phyloP scores from a whole-genome alignment of 345 rosid genomes.

The Brassica incana region DNA sequence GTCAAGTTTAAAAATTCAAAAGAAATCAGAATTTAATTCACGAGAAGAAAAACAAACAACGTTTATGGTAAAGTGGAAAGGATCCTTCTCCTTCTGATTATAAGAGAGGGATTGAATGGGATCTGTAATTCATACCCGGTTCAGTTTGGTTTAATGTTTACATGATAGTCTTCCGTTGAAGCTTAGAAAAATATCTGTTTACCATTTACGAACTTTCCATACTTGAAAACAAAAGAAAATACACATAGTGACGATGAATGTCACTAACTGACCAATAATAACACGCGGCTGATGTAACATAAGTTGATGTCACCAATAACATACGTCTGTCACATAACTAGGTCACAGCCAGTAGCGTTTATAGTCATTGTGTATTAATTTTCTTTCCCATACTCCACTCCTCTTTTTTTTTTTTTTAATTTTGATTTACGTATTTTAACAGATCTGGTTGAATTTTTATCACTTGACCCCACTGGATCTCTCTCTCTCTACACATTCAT shows the following conservation, averaged over 20 bases:
- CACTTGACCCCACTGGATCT: constrained; percentile 32
- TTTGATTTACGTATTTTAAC: not conserved
- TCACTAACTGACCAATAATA: constrained; percentile 16
- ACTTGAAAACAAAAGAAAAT: not conserved
- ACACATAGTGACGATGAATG: constrained; percentile 7
- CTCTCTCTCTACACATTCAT: constrained; percentile 25
- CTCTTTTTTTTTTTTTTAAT: not conserved
- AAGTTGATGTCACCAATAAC: constrained; percentile 19
- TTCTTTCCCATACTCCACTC: constrained; percentile 2
- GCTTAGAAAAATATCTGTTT: constrained; percentile 10
- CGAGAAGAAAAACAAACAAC: not conserved
- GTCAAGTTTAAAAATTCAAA: not conserved
- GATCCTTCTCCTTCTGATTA: not conserved
- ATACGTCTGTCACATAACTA: constrained; percentile 19
- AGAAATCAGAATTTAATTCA: not conserved
- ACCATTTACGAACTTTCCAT: not conserved
- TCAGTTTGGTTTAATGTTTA: not conserved
- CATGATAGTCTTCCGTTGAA: not conserved
- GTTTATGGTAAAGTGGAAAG: not conserved
- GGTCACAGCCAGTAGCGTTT: constrained; percentile 23
- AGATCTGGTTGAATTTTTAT: constrained; percentile 31
- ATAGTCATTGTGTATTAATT: constrained; percentile 27
- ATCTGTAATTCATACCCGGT: not conserved
- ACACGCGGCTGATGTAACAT: not conserved
- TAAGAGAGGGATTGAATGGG: not conserved